Conservation (phyloP, 345 rosid genomes). For the Rhizophora apiculata region DNA sequence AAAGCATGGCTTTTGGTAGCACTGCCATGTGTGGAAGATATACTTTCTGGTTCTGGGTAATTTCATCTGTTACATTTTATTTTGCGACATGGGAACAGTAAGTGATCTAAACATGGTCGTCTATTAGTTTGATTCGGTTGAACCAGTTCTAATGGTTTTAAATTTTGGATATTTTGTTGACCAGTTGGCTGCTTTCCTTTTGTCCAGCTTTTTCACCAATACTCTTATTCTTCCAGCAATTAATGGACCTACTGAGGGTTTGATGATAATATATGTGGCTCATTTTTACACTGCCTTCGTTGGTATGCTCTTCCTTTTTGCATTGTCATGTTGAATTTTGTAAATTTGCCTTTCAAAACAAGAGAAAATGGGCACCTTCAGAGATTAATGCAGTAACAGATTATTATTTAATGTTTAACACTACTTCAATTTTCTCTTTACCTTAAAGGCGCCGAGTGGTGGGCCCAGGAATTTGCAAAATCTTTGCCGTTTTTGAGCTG, state of each 20-base stretch:
- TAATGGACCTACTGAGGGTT: constrained; percentile 98
- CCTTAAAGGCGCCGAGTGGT: constrained; percentile 84
- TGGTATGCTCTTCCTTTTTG: constrained; percentile 47
- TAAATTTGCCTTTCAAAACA: not conserved
- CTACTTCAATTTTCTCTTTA: not conserved
- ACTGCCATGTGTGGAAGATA: constrained; percentile 94
- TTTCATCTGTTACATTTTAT: constrained; percentile 90
- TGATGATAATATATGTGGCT: constrained; percentile 68
- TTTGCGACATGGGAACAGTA: constrained; percentile 98
- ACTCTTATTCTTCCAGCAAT: constrained; percentile 88
- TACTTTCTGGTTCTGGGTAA: constrained; percentile 90
- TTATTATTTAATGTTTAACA: not conserved
- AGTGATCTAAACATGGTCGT: constrained; percentile 27
- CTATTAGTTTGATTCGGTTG: not conserved
- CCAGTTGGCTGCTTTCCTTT: constrained; percentile 9
- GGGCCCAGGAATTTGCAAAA: constrained; percentile 65
- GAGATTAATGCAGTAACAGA: not conserved
- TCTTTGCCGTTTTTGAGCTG: constrained; percentile 70
- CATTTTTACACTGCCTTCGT: constrained; percentile 82
- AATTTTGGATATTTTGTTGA: not conserved
- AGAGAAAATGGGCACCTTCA: not conserved
- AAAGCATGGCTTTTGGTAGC: constrained; percentile 82
- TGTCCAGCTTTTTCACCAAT: constrained; percentile 80
- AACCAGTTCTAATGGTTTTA: not conserved
- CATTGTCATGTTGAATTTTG: not conserved